These are phyloP conservation scores for Mortierella sp. DNA, from an alignment of 371 early-diverging fungal species.

Conservation along the genomic window DNA sequence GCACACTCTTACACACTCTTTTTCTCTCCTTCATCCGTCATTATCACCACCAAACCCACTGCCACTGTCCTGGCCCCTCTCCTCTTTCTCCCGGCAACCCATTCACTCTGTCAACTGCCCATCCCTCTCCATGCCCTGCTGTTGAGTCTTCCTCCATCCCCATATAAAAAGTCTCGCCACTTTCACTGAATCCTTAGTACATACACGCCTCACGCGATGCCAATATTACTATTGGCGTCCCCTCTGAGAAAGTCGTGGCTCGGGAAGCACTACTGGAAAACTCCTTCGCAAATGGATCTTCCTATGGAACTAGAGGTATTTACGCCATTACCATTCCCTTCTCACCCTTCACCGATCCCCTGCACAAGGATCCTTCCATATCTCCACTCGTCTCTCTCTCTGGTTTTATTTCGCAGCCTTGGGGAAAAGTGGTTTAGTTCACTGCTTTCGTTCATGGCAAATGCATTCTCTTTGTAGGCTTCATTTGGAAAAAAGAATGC, in stretches of 20 bases:
- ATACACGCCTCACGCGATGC: conserved; percentile 1
- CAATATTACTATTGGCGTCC: conserved; percentile 15
- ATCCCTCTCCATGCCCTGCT: too few relatives aligned
- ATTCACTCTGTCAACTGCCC: background rate
- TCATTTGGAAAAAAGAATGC: too few relatives aligned
- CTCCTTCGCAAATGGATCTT: conserved; percentile 24
- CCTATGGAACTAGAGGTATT: conserved; percentile 30
- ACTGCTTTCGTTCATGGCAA: too few relatives aligned
- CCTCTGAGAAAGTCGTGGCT: conserved; percentile 26
- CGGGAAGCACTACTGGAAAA: conserved; percentile 23
- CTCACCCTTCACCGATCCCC: background rate
- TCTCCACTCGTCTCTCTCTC: background rate
- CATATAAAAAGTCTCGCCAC: too few relatives aligned
- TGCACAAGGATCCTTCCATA: background rate
- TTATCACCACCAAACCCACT: too few relatives aligned
- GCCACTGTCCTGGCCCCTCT: too few relatives aligned
- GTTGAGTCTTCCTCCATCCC: too few relatives aligned
- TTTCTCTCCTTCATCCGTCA: background rate
- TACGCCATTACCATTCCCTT: background rate
- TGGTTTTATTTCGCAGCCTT: too few relatives aligned
- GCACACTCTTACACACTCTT: background rate
- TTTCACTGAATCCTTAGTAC: background rate
- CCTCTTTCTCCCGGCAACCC: background rate
- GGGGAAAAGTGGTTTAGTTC: too few relatives aligned
- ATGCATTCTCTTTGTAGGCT: too few relatives aligned